Percentiles rank a stretch among this genome's conserved stretches.
phyloP scores from a whole-genome alignment of 2,329 filamentous ascomycete species.

The Helotiales sp. region DNA sequence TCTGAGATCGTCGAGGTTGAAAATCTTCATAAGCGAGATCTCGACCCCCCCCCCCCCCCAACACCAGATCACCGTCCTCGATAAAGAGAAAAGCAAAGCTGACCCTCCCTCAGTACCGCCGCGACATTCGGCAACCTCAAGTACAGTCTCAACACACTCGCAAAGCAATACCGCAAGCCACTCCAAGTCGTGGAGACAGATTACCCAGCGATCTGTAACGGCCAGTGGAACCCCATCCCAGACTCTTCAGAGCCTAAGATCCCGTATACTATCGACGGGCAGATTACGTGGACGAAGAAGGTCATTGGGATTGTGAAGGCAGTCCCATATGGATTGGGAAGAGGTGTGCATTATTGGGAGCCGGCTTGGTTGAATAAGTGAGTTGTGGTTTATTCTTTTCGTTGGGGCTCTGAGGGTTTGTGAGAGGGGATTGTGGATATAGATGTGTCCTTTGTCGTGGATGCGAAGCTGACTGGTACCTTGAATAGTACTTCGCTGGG shows the following conservation, averaged over 20 bases:
- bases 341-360: conserved; percentile 71
- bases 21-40: no score
- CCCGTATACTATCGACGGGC: conserved; percentile 66
- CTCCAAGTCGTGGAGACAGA: conserved; percentile 72
- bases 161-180: conserved; percentile 65
- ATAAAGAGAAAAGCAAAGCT: neutral
- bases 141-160: conserved; percentile 61
- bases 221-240: conserved; percentile 49
- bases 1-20: no score
- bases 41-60: no score
- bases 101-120: conserved; percentile 36
- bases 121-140: conserved; percentile 64
- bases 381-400: neutral
- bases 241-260: conserved; percentile 51
- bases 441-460: conserved; percentile 48
- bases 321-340: conserved; percentile 59
- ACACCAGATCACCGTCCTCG: no score
- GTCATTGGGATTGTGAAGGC: conserved; percentile 61
- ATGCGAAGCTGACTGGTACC: conserved; percentile 45
- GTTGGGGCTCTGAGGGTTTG: neutral
- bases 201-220: conserved; percentile 71
- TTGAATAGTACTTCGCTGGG: conserved; percentile 55
- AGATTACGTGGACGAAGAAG: conserved; percentile 62
- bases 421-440: neutral
- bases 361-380: conserved; percentile 50